Conservation (phyloP, 2,329 filamentous ascomycete genomes). For the Curvularia eragrostidis region DNA sequence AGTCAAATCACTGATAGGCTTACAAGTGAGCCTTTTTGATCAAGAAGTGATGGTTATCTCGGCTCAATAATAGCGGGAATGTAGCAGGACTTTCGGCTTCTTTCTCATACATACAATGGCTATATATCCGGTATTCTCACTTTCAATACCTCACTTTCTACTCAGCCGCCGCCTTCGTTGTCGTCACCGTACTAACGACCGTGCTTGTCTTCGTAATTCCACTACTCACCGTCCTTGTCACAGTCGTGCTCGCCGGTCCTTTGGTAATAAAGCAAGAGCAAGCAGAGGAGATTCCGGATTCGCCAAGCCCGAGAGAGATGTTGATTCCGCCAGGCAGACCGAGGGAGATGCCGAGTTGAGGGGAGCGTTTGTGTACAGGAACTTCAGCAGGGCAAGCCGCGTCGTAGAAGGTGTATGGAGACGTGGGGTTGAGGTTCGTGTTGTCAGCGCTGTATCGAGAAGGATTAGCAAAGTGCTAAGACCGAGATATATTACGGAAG, state of each 20-base stretch:
- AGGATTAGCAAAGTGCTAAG: not conserved
- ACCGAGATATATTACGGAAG: not conserved
- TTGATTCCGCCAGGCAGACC: constrained; percentile 21
- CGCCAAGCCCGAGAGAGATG: constrained; percentile 36
- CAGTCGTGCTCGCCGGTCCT: constrained; percentile 35
- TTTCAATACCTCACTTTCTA: not conserved
- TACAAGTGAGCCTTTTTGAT: not conserved
- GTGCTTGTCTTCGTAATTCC: constrained; percentile 26
- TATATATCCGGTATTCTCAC: not conserved
- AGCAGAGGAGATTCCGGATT: constrained; percentile 31
- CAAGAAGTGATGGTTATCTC: not conserved
- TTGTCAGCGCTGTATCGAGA: constrained; percentile 31
- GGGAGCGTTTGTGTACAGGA: constrained; percentile 36
- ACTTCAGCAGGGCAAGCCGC: constrained; percentile 35
- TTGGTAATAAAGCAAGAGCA: constrained; percentile 43
- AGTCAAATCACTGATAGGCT: not conserved
- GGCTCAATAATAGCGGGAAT: not conserved
- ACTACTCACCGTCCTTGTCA: constrained; percentile 29
- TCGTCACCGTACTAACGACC: constrained; percentile 10
- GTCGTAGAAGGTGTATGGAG: constrained; percentile 46
- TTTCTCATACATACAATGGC: not conserved
- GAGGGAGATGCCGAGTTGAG: constrained; percentile 25
- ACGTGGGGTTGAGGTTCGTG: constrained; percentile 44
- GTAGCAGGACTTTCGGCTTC: not conserved
- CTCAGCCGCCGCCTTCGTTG: constrained; percentile 1